These are phyloP conservation scores for Diaporthe caulivora DNA, from an alignment of 2,329 filamentous ascomycete genomes.

Conservation along the genomic window DNA sequence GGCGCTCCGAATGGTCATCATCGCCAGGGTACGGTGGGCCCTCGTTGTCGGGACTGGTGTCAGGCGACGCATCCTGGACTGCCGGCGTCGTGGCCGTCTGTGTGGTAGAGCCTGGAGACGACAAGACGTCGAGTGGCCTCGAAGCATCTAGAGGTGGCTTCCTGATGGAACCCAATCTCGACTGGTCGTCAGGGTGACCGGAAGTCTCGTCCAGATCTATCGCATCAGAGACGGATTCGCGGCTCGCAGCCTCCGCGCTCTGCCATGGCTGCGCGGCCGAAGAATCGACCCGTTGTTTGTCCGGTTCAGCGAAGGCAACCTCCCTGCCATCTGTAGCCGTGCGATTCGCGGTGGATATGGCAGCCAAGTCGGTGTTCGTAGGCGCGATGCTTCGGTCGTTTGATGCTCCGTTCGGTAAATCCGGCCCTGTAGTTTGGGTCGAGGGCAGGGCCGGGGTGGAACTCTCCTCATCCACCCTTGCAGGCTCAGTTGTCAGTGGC, in stretches of 20 bases:
- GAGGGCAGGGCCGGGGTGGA: background rate
- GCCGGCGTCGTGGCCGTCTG: slow-evolving; percentile 81
- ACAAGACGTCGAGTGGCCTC: slow-evolving; percentile 59
- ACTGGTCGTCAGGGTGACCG: slow-evolving; percentile 46
- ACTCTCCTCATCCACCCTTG: background rate
- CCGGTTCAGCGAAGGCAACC: slow-evolving; percentile 34
- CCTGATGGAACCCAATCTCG: slow-evolving; percentile 46
- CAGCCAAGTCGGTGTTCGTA: background rate
- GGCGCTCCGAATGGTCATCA: slow-evolving; percentile 58
- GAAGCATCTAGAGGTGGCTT: slow-evolving; percentile 52
- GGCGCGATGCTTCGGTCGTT: slow-evolving; percentile 1
- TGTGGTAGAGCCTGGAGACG: slow-evolving; percentile 75
- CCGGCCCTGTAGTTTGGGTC: background rate
- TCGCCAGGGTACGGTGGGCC: slow-evolving; percentile 66
- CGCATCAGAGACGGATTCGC: slow-evolving; percentile 33
- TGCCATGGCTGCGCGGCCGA: slow-evolving; percentile 1
- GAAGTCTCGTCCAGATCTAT: slow-evolving; percentile 44
- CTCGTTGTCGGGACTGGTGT: slow-evolving; percentile 81
- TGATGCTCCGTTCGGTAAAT: slow-evolving; percentile 3
- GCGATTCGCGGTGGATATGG: background rate
- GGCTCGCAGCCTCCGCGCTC: slow-evolving; percentile 41
- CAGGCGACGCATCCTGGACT: slow-evolving; percentile 75
- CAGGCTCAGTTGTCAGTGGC: background rate
- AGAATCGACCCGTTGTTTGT: slow-evolving; percentile 1
- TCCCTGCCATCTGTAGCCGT: slow-evolving; percentile 29